Evolutionary conservation across 2,329 filamentous ascomycete species (phyloP).

Genomic region (Neonectria sp.): DNA sequence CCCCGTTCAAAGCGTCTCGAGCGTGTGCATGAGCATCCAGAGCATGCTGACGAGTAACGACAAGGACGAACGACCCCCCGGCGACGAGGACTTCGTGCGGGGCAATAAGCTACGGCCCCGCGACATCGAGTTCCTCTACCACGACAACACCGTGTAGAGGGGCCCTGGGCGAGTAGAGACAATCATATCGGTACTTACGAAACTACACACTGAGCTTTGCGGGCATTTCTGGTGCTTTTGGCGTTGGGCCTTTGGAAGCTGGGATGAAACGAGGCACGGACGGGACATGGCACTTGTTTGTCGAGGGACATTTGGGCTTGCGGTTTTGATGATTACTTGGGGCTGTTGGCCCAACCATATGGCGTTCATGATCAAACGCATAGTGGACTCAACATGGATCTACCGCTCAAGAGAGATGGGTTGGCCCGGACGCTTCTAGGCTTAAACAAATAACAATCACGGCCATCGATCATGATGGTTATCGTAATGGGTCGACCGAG

Average conservation of each 20-base stretch:
- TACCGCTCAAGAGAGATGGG: conserved; percentile 2
- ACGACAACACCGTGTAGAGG: conserved; percentile 84
- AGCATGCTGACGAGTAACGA: conserved; percentile 98
- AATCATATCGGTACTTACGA: conserved; percentile 5
- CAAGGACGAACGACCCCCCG: conserved; percentile 90
- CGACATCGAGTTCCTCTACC: conserved; percentile 95
- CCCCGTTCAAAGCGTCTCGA: conserved; percentile 97
- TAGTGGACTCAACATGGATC: neutral
- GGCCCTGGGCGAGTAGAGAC: neutral
- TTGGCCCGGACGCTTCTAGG: neutral
- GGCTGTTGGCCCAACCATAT: conserved; percentile 8
- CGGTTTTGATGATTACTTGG: conserved; percentile 17
- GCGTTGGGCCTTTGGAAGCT: conserved; percentile 22
- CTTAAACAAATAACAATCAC: neutral
- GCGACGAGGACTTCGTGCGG: conserved; percentile 90
- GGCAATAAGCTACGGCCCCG: conserved; percentile 84
- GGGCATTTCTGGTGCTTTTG: conserved; percentile 20
- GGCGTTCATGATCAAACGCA: conserved; percentile 16
- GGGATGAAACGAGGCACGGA: conserved; percentile 18
- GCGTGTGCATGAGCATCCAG: conserved; percentile 96
- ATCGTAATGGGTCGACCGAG: conserved; percentile 1
- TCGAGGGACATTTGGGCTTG: conserved; percentile 21
- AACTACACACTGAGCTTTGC: conserved; percentile 13
- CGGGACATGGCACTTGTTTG: conserved; percentile 22
- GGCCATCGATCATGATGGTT: conserved; percentile 3